Percentiles rank a stretch among this genome's conserved stretches.
phyloP scores from a whole-genome alignment of 1,284 basidiomycete species.

The Somion occarium region DNA sequence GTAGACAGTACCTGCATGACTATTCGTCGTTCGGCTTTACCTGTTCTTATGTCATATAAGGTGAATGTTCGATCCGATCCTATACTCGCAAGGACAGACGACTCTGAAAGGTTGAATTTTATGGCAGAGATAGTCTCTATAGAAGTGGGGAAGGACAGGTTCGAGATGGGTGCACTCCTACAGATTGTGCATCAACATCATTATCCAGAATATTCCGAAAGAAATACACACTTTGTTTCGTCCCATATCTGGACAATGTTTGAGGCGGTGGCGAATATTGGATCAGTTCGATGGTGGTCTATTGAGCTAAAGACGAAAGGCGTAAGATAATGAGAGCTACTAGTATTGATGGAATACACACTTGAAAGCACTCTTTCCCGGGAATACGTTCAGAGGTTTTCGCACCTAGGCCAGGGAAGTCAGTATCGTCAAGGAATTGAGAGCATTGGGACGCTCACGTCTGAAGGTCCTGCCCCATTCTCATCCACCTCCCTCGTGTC shows the following conservation, averaged over 20 bases:
- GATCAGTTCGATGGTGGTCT: conserved; percentile 87
- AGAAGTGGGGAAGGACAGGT: conserved; percentile 79
- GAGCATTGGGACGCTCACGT: conserved; percentile 18
- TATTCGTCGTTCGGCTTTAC: conserved; percentile 88
- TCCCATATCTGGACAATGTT: conserved; percentile 97
- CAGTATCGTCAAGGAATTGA: background rate
- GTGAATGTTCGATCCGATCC: conserved; percentile 95
- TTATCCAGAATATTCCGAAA: conserved; percentile 5
- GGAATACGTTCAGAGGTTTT: conserved; percentile 70
- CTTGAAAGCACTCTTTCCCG: conserved; percentile 88
- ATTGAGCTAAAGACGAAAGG: conserved; percentile 59
- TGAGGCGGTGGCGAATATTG: conserved; percentile 92
- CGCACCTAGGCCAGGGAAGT: conserved; percentile 27
- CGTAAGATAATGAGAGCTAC: conserved; percentile 5
- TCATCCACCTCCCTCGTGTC: conserved; percentile 35
- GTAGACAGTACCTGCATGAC: conserved; percentile 70
- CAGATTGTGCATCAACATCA: conserved; percentile 5
- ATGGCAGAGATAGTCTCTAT: conserved; percentile 86
- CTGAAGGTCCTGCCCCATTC: conserved; percentile 30
- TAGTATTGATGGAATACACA: conserved; percentile 30
- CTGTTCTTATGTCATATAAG: conserved; percentile 93
- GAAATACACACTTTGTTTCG: conserved; percentile 70
- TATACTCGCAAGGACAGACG: conserved; percentile 89
- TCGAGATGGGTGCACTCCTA: conserved; percentile 72
- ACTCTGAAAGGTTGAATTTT: conserved; percentile 91